Evolutionary conservation across 129 eudicot genomes (phyloP).

Genomic region (Chrysanthemum seticuspe): DNA sequence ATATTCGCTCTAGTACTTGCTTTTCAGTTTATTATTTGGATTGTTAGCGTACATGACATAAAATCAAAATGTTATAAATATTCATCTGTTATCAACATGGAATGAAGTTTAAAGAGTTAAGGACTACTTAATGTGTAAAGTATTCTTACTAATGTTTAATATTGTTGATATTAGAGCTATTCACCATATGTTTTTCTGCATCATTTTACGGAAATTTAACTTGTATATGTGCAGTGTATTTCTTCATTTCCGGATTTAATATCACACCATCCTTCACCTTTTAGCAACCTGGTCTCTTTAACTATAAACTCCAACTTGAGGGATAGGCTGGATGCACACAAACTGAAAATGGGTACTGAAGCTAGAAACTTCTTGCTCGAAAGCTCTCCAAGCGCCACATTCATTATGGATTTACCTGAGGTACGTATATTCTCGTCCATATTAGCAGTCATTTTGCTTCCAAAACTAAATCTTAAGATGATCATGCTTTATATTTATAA

Average conservation of each 20-base stretch:
- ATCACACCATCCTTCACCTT: constrained; percentile 17
- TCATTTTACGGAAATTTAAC: not conserved
- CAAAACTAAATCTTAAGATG: too few relatives aligned
- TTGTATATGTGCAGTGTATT: constrained; percentile 13
- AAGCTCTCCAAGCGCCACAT: constrained; percentile 6
- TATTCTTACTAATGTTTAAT: too few relatives aligned
- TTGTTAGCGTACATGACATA: too few relatives aligned
- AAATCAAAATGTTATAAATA: too few relatives aligned
- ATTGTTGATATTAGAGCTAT: not conserved
- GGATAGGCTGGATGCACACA: not conserved
- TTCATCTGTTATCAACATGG: too few relatives aligned
- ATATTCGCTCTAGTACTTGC: too few relatives aligned
- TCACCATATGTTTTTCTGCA: not conserved
- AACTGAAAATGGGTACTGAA: constrained; percentile 2
- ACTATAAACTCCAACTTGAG: constrained; percentile 1
- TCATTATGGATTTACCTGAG: constrained; percentile 6
- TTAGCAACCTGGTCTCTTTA: not conserved
- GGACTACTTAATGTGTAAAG: too few relatives aligned
- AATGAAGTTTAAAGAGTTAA: too few relatives aligned
- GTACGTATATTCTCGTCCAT: not conserved
- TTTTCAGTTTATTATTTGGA: too few relatives aligned
- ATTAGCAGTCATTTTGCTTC: too few relatives aligned
- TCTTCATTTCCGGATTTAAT: constrained; percentile 11
- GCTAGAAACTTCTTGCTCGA: not conserved
- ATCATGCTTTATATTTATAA: too few relatives aligned